phyloP scores from a whole-genome alignment of 306 rosid species.

The Ormosia semicastrata region DNA sequence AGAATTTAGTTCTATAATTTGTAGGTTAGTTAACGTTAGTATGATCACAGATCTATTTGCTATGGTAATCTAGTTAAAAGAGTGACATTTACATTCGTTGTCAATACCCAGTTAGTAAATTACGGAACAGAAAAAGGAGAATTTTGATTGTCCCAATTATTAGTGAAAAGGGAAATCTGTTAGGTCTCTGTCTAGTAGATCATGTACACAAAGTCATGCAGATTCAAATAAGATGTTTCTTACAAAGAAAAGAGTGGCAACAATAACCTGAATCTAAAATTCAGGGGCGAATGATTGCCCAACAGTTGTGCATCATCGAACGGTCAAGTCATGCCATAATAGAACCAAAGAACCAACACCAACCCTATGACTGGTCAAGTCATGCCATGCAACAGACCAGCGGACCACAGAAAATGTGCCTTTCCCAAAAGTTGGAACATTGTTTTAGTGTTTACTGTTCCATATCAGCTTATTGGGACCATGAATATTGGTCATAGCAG shows the following conservation, averaged over 20 bases:
- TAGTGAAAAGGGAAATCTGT: neutral
- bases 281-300: neutral
- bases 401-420: constrained; percentile 45
- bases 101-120: neutral
- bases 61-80: neutral
- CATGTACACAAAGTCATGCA: neutral
- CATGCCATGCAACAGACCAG: constrained; percentile 16
- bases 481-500: constrained; percentile 11
- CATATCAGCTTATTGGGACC: constrained; percentile 36
- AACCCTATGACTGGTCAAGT: neutral
- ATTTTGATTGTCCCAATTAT: neutral
- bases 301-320: constrained; percentile 6
- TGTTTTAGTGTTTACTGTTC: neutral
- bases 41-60: neutral
- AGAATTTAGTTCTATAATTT: neutral
- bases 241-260: neutral
- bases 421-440: constrained; percentile 10
- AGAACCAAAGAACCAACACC: constrained; percentile 9
- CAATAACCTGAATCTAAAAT: neutral
- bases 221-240: neutral
- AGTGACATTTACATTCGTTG: neutral
- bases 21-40: neutral
- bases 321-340: neutral
- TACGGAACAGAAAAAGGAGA: neutral
- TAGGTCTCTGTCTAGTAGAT: neutral